Evolutionary conservation across 1,284 basidiomycete species (phyloP).

Genomic region (Sporisorium sorghi): DNA sequence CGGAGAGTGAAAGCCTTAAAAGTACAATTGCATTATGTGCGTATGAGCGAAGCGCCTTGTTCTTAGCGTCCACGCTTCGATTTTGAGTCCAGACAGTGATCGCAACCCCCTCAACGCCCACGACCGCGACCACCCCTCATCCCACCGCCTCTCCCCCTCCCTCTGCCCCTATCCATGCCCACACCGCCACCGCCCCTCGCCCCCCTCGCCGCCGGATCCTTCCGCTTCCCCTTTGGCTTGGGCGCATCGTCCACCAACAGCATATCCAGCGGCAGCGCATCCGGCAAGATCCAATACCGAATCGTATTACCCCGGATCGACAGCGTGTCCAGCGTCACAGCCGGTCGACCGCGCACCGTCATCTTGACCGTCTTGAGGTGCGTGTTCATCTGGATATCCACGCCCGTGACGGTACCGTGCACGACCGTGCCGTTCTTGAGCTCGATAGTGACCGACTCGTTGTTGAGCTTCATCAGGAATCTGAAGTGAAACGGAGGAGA

Average conservation of each 20-base stretch:
- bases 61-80: background rate
- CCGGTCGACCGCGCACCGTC: constrained; percentile 85
- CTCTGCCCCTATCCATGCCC: constrained; percentile 57
- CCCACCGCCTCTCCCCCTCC: constrained; percentile 50
- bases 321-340: constrained; percentile 74
- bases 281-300: constrained; percentile 92
- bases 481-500: constrained; percentile 73
- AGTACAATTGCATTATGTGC: constrained; percentile 22
- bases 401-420: constrained; percentile 91
- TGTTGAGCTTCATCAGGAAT: constrained; percentile 99
- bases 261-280: constrained; percentile 94
- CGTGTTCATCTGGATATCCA: constrained; percentile 82
- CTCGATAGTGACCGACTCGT: constrained; percentile 98
- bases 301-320: constrained; percentile 72
- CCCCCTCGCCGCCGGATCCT: constrained; percentile 41
- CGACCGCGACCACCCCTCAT: constrained; percentile 29
- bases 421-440: constrained; percentile 96
- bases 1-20: constrained; percentile 7
- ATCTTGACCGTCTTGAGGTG: constrained; percentile 97
- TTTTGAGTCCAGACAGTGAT: background rate
- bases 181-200: constrained; percentile 42
- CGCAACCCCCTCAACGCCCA: constrained; percentile 6
- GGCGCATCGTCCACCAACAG: constrained; percentile 97
- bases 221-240: constrained; percentile 79
- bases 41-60: background rate